Evolutionary conservation across 768 basidiomycete genomes (phyloP).

Genomic region (Myochromella boudieri): DNA sequence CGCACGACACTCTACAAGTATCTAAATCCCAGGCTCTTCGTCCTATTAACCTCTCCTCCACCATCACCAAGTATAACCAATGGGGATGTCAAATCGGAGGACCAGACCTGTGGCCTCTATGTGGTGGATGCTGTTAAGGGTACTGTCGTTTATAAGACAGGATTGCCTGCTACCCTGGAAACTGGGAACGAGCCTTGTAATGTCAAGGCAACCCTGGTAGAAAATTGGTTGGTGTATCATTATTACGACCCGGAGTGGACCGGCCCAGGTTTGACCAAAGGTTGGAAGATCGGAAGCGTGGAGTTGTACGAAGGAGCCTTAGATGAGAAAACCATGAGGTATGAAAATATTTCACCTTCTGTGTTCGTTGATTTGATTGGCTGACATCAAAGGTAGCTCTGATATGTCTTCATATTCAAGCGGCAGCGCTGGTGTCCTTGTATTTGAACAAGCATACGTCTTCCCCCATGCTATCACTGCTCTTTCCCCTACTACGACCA

Average conservation of each 20-base stretch:
- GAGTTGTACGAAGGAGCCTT: conserved; percentile 85
- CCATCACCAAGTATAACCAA: conserved; percentile 2
- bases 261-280: conserved; percentile 52
- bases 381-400: conserved; percentile 36
- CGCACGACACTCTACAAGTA: conserved; percentile 93
- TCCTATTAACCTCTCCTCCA: conserved; percentile 53
- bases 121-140: conserved; percentile 83
- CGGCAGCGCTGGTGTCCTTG: conserved; percentile 50
- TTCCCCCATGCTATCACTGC: conserved; percentile 70
- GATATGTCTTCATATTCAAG: conserved; percentile 48
- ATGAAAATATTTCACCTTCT: conserved; percentile 20
- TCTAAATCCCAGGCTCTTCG: conserved; percentile 78
- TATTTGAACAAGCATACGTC: conserved; percentile 68
- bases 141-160: conserved; percentile 64
- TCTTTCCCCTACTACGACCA: conserved; percentile 75
- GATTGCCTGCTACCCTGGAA: conserved; percentile 41
- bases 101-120: conserved; percentile 60
- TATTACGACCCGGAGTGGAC: conserved; percentile 67
- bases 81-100: conserved; percentile 9
- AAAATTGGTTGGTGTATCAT: conserved; percentile 93
- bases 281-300: conserved; percentile 74
- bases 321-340: conserved; percentile 78
- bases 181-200: conserved; percentile 45
- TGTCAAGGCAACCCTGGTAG: conserved; percentile 67
- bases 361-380: not conserved